These are phyloP conservation scores for Teratosphaeria pseudoeucalypti DNA, from an alignment of 2,329 filamentous ascomycete genomes.

Conservation along the genomic window DNA sequence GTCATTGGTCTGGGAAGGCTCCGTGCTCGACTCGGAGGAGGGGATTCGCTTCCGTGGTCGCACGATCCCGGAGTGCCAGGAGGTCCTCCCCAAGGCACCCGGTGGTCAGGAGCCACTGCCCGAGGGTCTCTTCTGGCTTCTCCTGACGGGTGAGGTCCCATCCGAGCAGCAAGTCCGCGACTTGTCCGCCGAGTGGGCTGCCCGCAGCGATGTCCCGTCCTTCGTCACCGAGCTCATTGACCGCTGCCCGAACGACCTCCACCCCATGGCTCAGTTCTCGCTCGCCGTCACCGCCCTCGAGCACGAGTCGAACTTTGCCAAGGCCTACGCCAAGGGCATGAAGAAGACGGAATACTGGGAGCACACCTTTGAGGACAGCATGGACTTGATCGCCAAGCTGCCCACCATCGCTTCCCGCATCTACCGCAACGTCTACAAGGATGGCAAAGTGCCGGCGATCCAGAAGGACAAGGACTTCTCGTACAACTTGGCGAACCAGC, in stretches of 20 bases:
- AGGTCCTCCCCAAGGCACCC: slow-evolving; percentile 91
- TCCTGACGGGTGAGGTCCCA: slow-evolving; percentile 94
- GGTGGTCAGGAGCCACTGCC: slow-evolving; percentile 95
- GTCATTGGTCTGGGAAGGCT: slow-evolving; percentile 96
- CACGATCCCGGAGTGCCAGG: slow-evolving; percentile 98
- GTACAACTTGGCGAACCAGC: slow-evolving; percentile 99
- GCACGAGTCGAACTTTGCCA: slow-evolving; percentile 94
- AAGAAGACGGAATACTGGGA: slow-evolving; percentile 99
- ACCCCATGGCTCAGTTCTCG: slow-evolving; percentile 99
- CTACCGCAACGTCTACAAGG: slow-evolving; percentile 99
- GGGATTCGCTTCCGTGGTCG: slow-evolving; percentile 98
- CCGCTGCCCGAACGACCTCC: slow-evolving; percentile 96
- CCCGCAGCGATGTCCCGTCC: slow-evolving; percentile 91
- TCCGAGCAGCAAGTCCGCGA: slow-evolving; percentile 97
- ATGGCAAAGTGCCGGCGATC: slow-evolving; percentile 89
- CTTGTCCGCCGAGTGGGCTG: slow-evolving; percentile 97
- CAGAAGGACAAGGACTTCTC: slow-evolving; percentile 99
- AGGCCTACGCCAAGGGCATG: slow-evolving; percentile 97
- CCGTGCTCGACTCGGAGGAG: slow-evolving; percentile 95
- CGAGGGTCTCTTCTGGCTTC: slow-evolving; percentile 99
- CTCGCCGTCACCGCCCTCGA: slow-evolving; percentile 95
- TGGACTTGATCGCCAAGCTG: slow-evolving; percentile 99
- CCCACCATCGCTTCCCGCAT: slow-evolving; percentile 96
- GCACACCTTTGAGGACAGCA: slow-evolving; percentile 98
- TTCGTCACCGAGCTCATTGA: slow-evolving; percentile 99